Evolutionary conservation across 106 monocot species (phyloP).

Genomic region (Phalaenopsis equestris): DNA sequence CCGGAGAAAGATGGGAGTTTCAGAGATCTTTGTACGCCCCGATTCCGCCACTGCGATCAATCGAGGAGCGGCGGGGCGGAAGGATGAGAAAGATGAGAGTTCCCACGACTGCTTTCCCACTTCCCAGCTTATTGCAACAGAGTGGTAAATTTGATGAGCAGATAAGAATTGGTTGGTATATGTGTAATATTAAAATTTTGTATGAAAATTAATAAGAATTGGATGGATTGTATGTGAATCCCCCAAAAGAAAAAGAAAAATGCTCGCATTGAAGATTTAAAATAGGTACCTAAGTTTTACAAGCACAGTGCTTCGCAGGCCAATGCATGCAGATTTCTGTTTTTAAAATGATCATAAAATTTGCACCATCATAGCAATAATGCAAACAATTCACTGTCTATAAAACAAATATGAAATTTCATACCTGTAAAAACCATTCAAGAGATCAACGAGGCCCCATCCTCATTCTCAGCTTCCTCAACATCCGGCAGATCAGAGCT

Average conservation of each 20-base stretch:
- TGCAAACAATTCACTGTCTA: not conserved
- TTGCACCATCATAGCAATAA: not conserved
- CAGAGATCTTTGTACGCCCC: no score
- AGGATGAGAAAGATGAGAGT: no score
- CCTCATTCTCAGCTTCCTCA: not conserved
- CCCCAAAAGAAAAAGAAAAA: not conserved
- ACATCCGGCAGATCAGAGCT: constrained; percentile 36
- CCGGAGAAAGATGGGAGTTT: no score
- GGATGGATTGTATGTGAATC: no score
- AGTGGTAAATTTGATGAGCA: no score
- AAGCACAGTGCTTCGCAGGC: not conserved
- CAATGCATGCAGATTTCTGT: not conserved
- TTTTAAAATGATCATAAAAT: not conserved
- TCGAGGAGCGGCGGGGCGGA: no score
- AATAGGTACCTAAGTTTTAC: not conserved
- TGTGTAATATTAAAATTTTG: no score
- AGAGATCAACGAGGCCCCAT: not conserved
- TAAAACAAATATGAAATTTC: not conserved
- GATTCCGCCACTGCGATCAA: no score
- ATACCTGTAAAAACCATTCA: not conserved
- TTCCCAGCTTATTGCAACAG: no score
- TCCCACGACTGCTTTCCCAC: no score
- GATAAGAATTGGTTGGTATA: no score
- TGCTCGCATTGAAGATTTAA: not conserved
- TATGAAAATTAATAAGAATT: no score